A percentile compares a stretch with the other conserved stretches of the same genome.
These are phyloP conservation scores for Zarea fungicola DNA, from an alignment of 2,329 filamentous ascomycete genomes.

Conservation along the genomic window DNA sequence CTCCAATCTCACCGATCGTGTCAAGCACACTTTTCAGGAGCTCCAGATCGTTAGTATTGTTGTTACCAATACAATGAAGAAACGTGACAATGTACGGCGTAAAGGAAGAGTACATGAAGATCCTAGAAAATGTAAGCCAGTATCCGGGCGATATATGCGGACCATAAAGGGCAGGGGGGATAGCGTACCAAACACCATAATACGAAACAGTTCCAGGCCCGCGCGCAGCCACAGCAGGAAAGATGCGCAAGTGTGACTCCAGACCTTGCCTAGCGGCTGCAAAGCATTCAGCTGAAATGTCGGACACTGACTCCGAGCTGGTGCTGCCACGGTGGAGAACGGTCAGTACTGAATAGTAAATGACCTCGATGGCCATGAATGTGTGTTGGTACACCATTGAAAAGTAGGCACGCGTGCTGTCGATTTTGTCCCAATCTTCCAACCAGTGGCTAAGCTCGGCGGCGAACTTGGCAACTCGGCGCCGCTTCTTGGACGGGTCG, in stretches of 20 bases:
- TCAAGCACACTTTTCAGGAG: slow-evolving; percentile 10
- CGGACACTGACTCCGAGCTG: slow-evolving; percentile 12
- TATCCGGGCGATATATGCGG: neutral
- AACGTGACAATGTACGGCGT: slow-evolving; percentile 20
- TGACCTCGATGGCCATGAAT: slow-evolving; percentile 17
- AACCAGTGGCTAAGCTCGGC: slow-evolving; percentile 15
- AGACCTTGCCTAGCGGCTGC: slow-evolving; percentile 16
- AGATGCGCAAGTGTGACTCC: slow-evolving; percentile 15
- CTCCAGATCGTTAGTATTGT: slow-evolving; percentile 12
- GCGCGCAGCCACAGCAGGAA: slow-evolving; percentile 10
- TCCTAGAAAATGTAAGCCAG: slow-evolving; percentile 12
- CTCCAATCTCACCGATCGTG: slow-evolving; percentile 8
- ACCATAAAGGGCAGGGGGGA: neutral
- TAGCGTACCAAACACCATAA: slow-evolving; percentile 20
- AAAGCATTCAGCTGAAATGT: slow-evolving; percentile 18
- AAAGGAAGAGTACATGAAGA: slow-evolving; percentile 20
- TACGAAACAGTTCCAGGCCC: slow-evolving; percentile 14
- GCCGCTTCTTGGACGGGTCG: neutral
- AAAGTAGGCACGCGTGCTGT: slow-evolving; percentile 15
- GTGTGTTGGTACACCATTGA: slow-evolving; percentile 15
- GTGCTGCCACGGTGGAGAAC: slow-evolving; percentile 16
- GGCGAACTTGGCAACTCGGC: slow-evolving; percentile 8
- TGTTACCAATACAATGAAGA: slow-evolving; percentile 17
- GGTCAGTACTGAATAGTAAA: slow-evolving; percentile 19
- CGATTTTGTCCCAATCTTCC: slow-evolving; percentile 14